Evolutionary conservation across 805 yeast species (phyloP).

Genomic region (Starmerella vaccinii): DNA sequence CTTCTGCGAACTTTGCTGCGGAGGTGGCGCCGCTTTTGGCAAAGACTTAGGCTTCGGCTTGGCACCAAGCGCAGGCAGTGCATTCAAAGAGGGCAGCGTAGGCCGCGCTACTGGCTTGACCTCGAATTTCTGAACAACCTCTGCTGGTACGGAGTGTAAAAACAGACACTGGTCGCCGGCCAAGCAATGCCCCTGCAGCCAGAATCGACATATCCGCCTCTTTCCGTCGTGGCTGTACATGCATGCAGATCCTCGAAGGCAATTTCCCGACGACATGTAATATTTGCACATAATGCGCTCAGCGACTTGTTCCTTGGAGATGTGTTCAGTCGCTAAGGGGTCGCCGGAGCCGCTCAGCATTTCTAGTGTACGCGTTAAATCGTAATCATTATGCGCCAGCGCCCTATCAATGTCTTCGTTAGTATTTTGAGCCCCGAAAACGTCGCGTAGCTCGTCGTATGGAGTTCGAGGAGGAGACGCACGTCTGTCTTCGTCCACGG

Average conservation of each 20-base stretch:
- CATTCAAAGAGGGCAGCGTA: conserved; percentile 17
- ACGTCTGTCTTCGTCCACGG: no score
- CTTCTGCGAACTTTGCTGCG: not conserved
- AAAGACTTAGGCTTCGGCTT: not conserved
- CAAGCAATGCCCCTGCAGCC: conserved; percentile 38
- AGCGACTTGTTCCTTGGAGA: conserved; percentile 23
- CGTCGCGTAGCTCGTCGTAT: conserved; percentile 31
- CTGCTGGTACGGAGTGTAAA: conserved; percentile 33
- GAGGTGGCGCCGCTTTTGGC: not conserved
- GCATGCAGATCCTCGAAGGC: conserved; percentile 38
- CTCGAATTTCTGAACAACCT: conserved; percentile 17
- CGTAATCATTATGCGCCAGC: conserved; percentile 33
- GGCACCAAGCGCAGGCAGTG: conserved; percentile 3
- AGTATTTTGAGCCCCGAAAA: conserved; percentile 30
- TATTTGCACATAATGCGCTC: conserved; percentile 35
- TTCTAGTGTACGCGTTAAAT: conserved; percentile 28
- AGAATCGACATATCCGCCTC: conserved; percentile 37
- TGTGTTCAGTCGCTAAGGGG: not conserved
- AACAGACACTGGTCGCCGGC: conserved; percentile 38
- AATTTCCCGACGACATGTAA: conserved; percentile 34
- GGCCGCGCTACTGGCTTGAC: not conserved
- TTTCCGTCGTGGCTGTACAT: conserved; percentile 39
- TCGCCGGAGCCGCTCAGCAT: conserved; percentile 19
- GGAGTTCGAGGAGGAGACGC: conserved; percentile 23
- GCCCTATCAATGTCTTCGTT: conserved; percentile 33